Evolutionary conservation across 164 flowering plant genomes (phyloP), one percentile per base, ranked within the genome.

Genomic region (Kingdonia uniflora): DNA sequence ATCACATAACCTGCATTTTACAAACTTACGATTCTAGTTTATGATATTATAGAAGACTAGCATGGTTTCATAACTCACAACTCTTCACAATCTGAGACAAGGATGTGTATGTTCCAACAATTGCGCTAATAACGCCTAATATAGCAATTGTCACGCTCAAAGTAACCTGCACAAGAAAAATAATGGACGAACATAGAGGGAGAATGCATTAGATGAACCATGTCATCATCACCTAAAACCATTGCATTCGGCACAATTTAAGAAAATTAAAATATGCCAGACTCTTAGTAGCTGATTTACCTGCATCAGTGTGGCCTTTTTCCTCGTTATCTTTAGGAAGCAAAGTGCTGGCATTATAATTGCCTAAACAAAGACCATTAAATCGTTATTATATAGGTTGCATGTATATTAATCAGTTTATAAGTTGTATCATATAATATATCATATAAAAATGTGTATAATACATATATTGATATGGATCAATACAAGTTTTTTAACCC

Each of bases 341-440:
- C 92, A 87, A 11, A 85, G 52, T 16, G 95, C 61, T 35, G 95
- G 97, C 60, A 85, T 54, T 62, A 90, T 70, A 7, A 91, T 61
- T 0, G 90, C 78, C 97, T 87, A 75, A 5, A 69, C 40, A 49
- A 57, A 19, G 41, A 26, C 13, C n/a, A n/a, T n/a, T n/a, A n/a
- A n/a, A n/a, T n/a, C n/a, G n/a, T n/a, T n/a, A n/a, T n/a, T n/a
- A n/a, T n/a, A n/a, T n/a, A n/a, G n/a, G n/a, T n/a, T n/a, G n/a
- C n/a, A n/a, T n/a, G n/a, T n/a, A n/a, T n/a, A n/a, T n/a, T n/a
- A n/a, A n/a, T n/a, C n/a, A n/a, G n/a, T n/a, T n/a, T n/a, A n/a
- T n/a, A n/a, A n/a, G n/a, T n/a, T n/a, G n/a, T n/a, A n/a, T n/a
- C n/a, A n/a, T n/a, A n/a, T n/a, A n/a, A n/a, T n/a, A n/a, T n/a